phyloP scores from a whole-genome alignment of 2,329 filamentous ascomycete genomes.

The Arthrobotrys entomopaga region DNA sequence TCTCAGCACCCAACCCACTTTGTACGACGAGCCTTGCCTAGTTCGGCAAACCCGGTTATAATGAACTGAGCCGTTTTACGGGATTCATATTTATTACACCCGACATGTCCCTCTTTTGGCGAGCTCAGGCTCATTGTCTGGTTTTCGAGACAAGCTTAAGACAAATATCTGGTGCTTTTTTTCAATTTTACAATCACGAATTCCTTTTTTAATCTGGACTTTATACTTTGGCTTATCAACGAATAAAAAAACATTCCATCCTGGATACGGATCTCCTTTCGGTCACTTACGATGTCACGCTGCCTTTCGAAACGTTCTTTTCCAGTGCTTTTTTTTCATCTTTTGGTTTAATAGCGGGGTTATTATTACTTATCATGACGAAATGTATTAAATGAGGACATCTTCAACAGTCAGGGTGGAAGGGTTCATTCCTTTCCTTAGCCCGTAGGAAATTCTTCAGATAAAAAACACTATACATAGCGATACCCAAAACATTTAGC shows the following conservation, averaged over 20 bases:
- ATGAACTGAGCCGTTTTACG: too few species aligned
- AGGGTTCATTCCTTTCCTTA: background rate
- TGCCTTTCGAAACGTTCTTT: background rate
- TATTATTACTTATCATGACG: constrained; percentile 3
- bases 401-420: background rate
- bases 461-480: constrained; percentile 24
- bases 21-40: constrained; percentile 34
- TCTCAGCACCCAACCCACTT: constrained; percentile 41
- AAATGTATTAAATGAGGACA: background rate
- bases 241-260: background rate
- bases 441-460: background rate
- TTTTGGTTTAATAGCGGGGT: constrained; percentile 8
- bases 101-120: too few species aligned
- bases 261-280: background rate
- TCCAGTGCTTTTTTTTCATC: background rate
- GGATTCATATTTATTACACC: background rate
- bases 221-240: too few species aligned
- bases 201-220: too few species aligned
- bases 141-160: background rate
- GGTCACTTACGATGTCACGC: background rate
- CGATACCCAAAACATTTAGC: constrained; percentile 46
- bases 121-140: background rate
- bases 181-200: background rate
- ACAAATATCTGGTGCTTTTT: too few species aligned
- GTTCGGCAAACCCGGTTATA: background rate